A percentile compares a stretch with the other conserved stretches of the same genome.
phyloP scores from a whole-genome alignment of 2,329 filamentous ascomycete species.

The Phialocephala subalpina region DNA sequence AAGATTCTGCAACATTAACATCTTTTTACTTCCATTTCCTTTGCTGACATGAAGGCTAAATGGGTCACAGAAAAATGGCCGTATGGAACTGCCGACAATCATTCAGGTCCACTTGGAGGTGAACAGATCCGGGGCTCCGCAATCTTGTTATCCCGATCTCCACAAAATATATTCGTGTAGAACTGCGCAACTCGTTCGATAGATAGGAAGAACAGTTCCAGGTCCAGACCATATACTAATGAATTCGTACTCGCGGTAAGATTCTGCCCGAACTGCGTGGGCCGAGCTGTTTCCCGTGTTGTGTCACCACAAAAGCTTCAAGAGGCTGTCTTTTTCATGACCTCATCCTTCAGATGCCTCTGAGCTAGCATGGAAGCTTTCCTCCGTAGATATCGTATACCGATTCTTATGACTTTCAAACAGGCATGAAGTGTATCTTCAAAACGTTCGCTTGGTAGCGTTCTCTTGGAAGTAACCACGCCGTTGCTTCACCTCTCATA shows the following conservation, averaged over 20 bases:
- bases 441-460: not conserved
- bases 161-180: not conserved
- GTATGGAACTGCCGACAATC: not conserved
- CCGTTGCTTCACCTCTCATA: not conserved
- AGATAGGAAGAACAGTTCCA: conserved; percentile 8
- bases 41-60: not conserved
- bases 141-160: not conserved
- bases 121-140: conserved; percentile 11
- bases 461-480: not conserved
- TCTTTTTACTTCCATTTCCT: not conserved
- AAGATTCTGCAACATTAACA: not conserved
- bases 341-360: not conserved
- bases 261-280: not conserved
- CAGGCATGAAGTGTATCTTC: not conserved
- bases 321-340: not conserved
- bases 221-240: not conserved
- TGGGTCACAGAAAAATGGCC: not conserved
- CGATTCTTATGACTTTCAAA: not conserved
- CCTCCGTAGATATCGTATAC: not conserved
- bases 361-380: not conserved
- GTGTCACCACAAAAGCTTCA: not conserved
- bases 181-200: not conserved
- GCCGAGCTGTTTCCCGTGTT: not conserved
- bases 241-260: not conserved
- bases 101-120: not conserved